Evolutionary conservation across 176 grass and related monocot genomes (phyloP), one percentile per base, ranked within the genome.

Genomic region (Avena insularis): DNA sequence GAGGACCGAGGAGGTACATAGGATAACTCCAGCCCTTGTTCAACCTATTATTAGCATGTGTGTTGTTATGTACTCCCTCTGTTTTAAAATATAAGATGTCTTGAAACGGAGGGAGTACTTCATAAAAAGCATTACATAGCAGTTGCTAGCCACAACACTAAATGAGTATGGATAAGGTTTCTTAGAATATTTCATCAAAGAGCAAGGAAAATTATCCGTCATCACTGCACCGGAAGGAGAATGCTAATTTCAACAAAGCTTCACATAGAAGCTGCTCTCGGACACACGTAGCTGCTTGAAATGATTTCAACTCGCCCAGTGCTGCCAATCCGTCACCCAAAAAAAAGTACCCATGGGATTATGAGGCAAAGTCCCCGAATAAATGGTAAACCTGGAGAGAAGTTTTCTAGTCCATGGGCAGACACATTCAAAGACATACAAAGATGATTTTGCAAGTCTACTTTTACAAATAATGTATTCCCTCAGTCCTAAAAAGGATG

Each of bases 271-370:
- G 29, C 29, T 29, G 57, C 46, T 73, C 64, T 71, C 77, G 84
- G 31, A 81, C 49, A 56, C 64, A 79, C 55, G 71, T 4, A 90
- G 57, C 47, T 89, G 57, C 11, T 19, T 83, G 19, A 29, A 29
- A 29, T 29, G 29, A 29, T 29, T 29, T 29, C 29, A 29, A 29
- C 29, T 29, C 29, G 29, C 29, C 29, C 1, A 29, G 16, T 77
- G 58, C 56, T 55, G 68, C 54, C 89, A 91, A 78, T 67, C 76
- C 55, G 66, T 86, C 65, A 17, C 71, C 73, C 46, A 74, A 82
- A 85, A 84, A 88, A 78, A 90, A 46, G 35, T 59, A 88, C 83
- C 65, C 81, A 61, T 79, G 80, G 74, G 75, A 93, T 68, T 23
- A 81, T 85, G 79, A 33, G 46, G 53, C 19, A 3, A 94, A 82